Evolutionary conservation across 2,329 filamentous ascomycete species (phyloP), one percentile per base, ranked within the genome.

Genomic region (Eutypella sp.): DNA sequence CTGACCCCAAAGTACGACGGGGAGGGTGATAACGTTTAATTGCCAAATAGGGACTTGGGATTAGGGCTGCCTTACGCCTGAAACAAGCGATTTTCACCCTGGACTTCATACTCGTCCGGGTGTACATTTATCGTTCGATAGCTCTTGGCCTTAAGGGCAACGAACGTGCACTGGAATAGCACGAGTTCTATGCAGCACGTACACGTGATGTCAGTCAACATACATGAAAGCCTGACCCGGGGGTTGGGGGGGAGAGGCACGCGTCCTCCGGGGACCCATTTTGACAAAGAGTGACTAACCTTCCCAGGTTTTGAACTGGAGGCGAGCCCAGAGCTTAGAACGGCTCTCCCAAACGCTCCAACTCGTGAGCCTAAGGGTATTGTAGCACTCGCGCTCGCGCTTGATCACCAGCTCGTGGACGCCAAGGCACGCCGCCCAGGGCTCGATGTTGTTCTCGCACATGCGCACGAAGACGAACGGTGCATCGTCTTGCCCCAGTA

Each of bases 271-370:
- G 19, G 41, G n/a, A 22, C 16, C 25, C 29, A 15, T n/a, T n/a
- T n/a, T n/a, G n/a, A n/a, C n/a, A 33, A 34, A 43, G 25, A 18
- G 41, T 37, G 47, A 54, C 69, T 46, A 54, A 79, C 79, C 77
- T 69, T 83, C 80, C 77, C 77, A 83, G 1, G 77, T 81, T 46
- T 74, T 61, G 49, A 83, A 83, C 47, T 69, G 75, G 5, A 84
- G 60, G 4, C 64, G 69, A 1, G 75, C 75, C 80, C 80, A 84
- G 2, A 69, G 56, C 53, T 74, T 81, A 45, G 69, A 60, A 33
- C 67, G 62, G 9, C 63, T 58, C 36, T 70, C 69, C 0, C 59
- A 59, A 0, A 56, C 50, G 54, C 73, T 78, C 76, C 78, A 82
- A 42, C 74, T 68, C 39, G 71, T 72, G 38, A 84, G 66, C 25